Conservation (phyloP, 2,329 filamentous ascomycete species). For the Zymoseptoria brevis region DNA sequence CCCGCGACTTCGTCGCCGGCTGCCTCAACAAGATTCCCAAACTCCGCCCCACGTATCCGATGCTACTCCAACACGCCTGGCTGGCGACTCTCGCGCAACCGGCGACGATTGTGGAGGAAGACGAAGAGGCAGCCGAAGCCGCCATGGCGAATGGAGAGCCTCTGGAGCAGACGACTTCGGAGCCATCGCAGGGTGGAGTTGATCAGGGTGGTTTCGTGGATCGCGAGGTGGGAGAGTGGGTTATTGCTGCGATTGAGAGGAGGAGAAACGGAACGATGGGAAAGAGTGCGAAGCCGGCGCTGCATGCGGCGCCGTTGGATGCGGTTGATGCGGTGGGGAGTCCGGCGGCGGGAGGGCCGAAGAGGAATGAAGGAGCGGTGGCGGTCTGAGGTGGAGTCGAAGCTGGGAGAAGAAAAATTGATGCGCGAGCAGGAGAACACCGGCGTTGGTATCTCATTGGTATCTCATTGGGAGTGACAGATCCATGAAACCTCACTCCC, state of each 20-base stretch:
- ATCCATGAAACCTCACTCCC: too few relatives aligned
- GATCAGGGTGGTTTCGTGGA: conserved; percentile 45
- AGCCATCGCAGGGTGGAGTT: conserved; percentile 24
- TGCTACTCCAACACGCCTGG: conserved; percentile 86
- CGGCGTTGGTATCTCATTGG: too few relatives aligned
- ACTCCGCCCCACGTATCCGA: conserved; percentile 86
- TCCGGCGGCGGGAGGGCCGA: background rate
- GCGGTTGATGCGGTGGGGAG: conserved; percentile 45
- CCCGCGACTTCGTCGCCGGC: conserved; percentile 77
- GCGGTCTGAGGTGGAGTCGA: background rate
- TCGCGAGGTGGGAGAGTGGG: conserved; percentile 80
- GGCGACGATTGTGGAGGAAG: conserved; percentile 63
- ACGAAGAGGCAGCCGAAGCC: conserved; percentile 49
- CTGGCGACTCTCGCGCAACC: conserved; percentile 67
- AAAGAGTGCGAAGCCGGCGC: conserved; percentile 60
- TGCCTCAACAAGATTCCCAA: conserved; percentile 91
- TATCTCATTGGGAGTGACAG: too few relatives aligned
- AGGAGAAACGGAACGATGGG: conserved; percentile 52
- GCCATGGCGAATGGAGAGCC: conserved; percentile 16
- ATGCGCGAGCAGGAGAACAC: too few relatives aligned
- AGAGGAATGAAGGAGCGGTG: background rate
- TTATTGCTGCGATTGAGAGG: conserved; percentile 60
- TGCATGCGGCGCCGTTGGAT: conserved; percentile 82
- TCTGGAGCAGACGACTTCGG: conserved; percentile 25
- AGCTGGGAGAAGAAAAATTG: too few relatives aligned